Base-by-base conservation (phyloP, 179 eudicot genomes). In the Dionaea muscipula region DNA sequence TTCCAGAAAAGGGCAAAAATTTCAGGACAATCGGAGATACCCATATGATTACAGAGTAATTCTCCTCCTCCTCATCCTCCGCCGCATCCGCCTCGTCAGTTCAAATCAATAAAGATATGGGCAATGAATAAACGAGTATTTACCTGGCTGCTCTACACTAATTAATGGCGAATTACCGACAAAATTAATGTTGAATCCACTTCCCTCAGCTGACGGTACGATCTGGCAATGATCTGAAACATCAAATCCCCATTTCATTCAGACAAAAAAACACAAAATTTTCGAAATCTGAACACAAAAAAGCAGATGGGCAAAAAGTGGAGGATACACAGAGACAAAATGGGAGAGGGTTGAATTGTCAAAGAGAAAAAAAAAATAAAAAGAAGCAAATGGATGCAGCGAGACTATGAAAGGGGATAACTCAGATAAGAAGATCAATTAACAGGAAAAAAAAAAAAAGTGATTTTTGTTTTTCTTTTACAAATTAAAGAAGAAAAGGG, bases 211-310 rank as follows among this genome's bases (percentile, higher is more conserved):
- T 50, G 59, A 53, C 64, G 26, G 55, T 57, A 33, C 64, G 71
- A 66, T 74, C 69, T 70, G 75, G 69, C 61, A 55, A 51, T 65
- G 78, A 74, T 74, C 78, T 66, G 75, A 74, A 66, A 70, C 69
- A 69, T 26, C 49, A 37, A 74, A 58, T 44, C 36, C 57, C 25
- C 58, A 67, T 53, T 28, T 67, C 48, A 62, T 11, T 25, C 22
- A 39, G n/a, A n/a, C 35, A 39, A 39, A 13, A 39, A 0, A 39
- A 39, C 44, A 12, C 26, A 57, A 58, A 65, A 62, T 47, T 31
- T 22, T 19, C 7, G 3, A 25, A 22, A 41, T 15, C 21, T 26
- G 40, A 35, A 0, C 26, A 28, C 37, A 2, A 31, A 45, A 26
- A 35, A 37, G 26, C 18, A 36, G 39, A 24, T 24, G 17, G 33